A percentile compares a stretch with the other conserved stretches of the same genome.
These are phyloP conservation scores for Aureoboletus auriporus DNA, from an alignment of 768 basidiomycete genomes.

Conservation along the genomic window DNA sequence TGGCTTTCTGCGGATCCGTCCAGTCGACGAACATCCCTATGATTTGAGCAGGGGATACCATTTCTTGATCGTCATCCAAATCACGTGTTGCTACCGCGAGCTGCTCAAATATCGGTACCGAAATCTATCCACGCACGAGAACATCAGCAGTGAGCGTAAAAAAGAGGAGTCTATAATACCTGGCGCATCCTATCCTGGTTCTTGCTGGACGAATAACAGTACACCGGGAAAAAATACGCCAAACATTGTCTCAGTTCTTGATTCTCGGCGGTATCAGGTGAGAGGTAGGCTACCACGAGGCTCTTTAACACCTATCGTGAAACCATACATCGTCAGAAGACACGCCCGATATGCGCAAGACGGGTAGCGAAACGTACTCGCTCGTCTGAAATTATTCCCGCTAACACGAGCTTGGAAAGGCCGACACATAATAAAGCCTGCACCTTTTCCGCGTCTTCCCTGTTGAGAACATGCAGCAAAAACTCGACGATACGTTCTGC, in stretches of 20 bases:
- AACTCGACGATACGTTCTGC: constrained; percentile 64
- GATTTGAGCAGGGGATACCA: constrained; percentile 70
- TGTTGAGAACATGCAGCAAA: constrained; percentile 48
- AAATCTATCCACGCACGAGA: constrained; percentile 46
- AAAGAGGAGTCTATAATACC: constrained; percentile 16
- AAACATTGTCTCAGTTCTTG: constrained; percentile 83
- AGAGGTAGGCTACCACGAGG: constrained; percentile 63
- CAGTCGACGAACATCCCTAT: constrained; percentile 82
- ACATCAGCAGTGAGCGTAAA: neutral
- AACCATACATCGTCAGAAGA: neutral
- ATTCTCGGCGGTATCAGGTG: constrained; percentile 76
- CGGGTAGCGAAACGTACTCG: constrained; percentile 40
- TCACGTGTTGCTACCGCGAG: constrained; percentile 56
- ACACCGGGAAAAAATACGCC: constrained; percentile 82
- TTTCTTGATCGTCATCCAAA: constrained; percentile 67
- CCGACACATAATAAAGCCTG: constrained; percentile 76
- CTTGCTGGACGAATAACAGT: constrained; percentile 70
- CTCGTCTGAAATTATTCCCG: constrained; percentile 71
- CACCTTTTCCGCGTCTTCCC: constrained; percentile 56
- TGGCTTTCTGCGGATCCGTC: constrained; percentile 78
- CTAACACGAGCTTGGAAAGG: constrained; percentile 79
- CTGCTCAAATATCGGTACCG: constrained; percentile 63
- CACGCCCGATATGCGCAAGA: neutral
- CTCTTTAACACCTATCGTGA: constrained; percentile 41
- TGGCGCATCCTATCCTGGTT: constrained; percentile 75